Percentiles rank a stretch among this genome's conserved stretches.
Conservation (phyloP, 768 basidiomycete genomes). For the Mycena indigotica region DNA sequence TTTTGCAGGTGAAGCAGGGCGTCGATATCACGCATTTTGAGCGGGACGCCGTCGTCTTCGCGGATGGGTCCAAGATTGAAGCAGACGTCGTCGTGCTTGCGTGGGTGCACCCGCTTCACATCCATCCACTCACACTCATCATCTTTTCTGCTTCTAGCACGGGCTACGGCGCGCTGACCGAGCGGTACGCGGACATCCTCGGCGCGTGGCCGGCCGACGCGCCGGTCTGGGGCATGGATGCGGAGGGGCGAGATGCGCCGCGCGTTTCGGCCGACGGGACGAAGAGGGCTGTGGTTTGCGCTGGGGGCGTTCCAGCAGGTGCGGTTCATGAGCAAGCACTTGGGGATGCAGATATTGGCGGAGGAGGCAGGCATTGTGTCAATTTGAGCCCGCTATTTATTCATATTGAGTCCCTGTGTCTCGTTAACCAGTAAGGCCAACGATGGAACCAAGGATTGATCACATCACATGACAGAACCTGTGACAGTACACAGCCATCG, state of each 20-base stretch:
- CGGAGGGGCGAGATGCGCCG: slow-evolving; percentile 32
- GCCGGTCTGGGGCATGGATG: slow-evolving; percentile 34
- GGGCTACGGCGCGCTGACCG: background rate
- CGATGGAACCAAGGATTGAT: too few species aligned
- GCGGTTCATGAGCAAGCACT: slow-evolving; percentile 16
- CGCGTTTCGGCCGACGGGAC: slow-evolving; percentile 22
- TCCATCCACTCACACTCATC: background rate
- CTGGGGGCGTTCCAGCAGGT: slow-evolving; percentile 13
- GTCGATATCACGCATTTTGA: slow-evolving; percentile 52
- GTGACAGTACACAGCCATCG: too few species aligned
- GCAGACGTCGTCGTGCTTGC: slow-evolving; percentile 11
- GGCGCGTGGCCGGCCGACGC: slow-evolving; percentile 33
- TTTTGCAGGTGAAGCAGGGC: slow-evolving; percentile 42
- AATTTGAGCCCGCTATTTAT: too few species aligned
- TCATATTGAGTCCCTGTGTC: too few species aligned
- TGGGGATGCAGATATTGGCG: slow-evolving; percentile 14
- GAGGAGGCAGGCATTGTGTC: too few species aligned
- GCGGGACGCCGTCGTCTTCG: slow-evolving; percentile 31
- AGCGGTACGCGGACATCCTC: slow-evolving; percentile 7
- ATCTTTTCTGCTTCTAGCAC: background rate
- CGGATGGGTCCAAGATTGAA: background rate
- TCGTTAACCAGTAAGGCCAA: too few species aligned
- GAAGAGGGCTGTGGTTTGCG: slow-evolving; percentile 13
- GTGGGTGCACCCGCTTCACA: slow-evolving; percentile 2
- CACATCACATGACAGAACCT: too few species aligned